phyloP scores from a whole-genome alignment of 345 rosid genomes.

The Tarenaya hassleriana region DNA sequence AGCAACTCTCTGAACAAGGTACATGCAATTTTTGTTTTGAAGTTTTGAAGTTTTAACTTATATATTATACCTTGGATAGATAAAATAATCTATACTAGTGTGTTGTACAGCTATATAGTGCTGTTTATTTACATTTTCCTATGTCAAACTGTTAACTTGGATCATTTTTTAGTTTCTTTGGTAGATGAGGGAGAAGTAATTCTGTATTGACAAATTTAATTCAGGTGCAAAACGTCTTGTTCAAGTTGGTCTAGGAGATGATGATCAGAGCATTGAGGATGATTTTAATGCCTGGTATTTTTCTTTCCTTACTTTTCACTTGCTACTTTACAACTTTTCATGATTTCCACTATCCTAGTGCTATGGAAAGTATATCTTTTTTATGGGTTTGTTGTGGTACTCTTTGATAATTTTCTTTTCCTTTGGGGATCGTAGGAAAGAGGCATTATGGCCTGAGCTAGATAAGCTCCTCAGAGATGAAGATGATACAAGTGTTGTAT shows the following conservation, averaged over 20 bases:
- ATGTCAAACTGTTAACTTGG: not conserved
- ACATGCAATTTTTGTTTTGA: conserved; percentile 8
- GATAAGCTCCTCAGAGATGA: conserved; percentile 75
- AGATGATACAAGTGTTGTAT: conserved; percentile 62
- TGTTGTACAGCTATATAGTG: conserved; percentile 1
- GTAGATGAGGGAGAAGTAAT: conserved; percentile 1
- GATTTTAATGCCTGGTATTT: conserved; percentile 68
- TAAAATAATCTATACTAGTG: not conserved
- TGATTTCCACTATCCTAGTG: conserved; percentile 1
- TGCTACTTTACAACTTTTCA: conserved; percentile 5
- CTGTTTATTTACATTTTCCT: not conserved
- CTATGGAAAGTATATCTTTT: conserved; percentile 5
- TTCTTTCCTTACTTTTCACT: conserved; percentile 6
- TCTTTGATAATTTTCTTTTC: conserved; percentile 1
- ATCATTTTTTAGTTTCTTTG: conserved; percentile 9
- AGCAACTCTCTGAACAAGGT: conserved; percentile 55
- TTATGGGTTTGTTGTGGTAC: not conserved
- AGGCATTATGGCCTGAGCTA: conserved; percentile 76
- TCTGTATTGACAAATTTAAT: conserved; percentile 7
- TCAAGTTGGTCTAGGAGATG: conserved; percentile 91
- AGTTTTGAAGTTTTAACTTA: not conserved
- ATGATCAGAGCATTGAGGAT: conserved; percentile 98
- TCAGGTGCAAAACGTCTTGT: conserved; percentile 68
- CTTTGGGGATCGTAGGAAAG: conserved; percentile 47
- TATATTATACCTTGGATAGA: conserved; percentile 6